A percentile compares a stretch with the other conserved stretches of the same genome.
These are phyloP conservation scores for Alternaria ethzedia DNA, from an alignment of 2,329 filamentous ascomycete species.

Conservation along the genomic window DNA sequence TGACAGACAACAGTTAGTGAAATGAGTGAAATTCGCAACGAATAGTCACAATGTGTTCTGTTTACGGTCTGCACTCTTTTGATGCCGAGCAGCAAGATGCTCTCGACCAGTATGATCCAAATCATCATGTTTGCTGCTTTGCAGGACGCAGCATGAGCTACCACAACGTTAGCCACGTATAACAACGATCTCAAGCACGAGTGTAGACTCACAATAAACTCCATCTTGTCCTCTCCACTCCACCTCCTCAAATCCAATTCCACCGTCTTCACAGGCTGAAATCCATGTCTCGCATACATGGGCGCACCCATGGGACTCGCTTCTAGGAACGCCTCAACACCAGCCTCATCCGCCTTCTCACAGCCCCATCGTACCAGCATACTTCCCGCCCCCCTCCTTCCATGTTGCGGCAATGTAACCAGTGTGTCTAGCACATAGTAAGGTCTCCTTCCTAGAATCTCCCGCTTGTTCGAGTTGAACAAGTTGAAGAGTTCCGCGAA, in stretches of 20 bases:
- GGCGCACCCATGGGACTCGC: conserved; percentile 42
- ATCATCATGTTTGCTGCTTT: not conserved
- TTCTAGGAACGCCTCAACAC: conserved; percentile 42
- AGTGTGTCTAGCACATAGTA: conserved; percentile 42
- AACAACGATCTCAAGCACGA: too few relatives aligned
- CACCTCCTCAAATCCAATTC: conserved; percentile 40
- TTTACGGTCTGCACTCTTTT: not conserved
- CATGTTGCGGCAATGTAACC: conserved; percentile 39
- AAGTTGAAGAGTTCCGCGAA: conserved; percentile 27
- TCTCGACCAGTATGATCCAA: not conserved
- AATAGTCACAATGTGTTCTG: not conserved
- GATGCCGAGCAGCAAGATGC: not conserved
- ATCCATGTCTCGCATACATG: conserved; percentile 43
- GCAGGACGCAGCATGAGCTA: conserved; percentile 9
- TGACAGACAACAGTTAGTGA: not conserved
- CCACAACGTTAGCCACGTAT: not conserved
- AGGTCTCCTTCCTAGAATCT: conserved; percentile 27
- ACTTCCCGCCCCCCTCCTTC: conserved; percentile 40
- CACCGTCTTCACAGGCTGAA: conserved; percentile 32
- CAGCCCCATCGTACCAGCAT: conserved; percentile 43
- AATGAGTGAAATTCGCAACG: not conserved
- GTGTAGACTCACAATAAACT: conserved; percentile 43
- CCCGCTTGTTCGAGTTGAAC: conserved; percentile 33
- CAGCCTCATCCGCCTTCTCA: conserved; percentile 39
- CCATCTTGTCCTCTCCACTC: conserved; percentile 33